These are phyloP conservation scores for Kwoniella shandongensis DNA, from an alignment of 768 basidiomycete species.

Conservation along the genomic window DNA sequence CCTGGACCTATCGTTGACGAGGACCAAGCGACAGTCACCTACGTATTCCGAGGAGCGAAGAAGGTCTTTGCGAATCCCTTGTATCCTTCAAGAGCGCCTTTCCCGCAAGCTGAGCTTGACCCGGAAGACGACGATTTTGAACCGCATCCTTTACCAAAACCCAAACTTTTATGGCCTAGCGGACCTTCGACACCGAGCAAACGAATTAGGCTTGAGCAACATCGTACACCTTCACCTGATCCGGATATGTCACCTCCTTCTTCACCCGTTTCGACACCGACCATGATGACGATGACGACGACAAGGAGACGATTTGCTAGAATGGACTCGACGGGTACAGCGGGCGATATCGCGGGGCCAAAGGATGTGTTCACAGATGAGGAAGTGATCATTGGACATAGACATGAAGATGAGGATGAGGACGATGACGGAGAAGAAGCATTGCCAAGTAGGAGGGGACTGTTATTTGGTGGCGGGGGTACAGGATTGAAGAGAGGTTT, in stretches of 20 bases:
- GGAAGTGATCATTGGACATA: conserved; percentile 15
- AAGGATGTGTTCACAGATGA: conserved; percentile 16
- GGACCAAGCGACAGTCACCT: conserved; percentile 34
- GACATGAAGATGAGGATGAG: conserved; percentile 2
- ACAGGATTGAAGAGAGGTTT: conserved; percentile 12
- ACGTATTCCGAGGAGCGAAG: conserved; percentile 46
- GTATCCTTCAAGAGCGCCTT: conserved; percentile 14
- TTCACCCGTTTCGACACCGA: conserved; percentile 19
- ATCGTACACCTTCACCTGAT: conserved; percentile 13
- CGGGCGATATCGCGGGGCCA: background rate
- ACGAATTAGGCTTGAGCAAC: background rate
- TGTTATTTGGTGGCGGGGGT: conserved; percentile 11
- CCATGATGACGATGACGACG: conserved; percentile 12
- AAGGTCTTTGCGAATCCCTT: conserved; percentile 45
- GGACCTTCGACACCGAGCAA: conserved; percentile 15
- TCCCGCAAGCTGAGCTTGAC: conserved; percentile 24
- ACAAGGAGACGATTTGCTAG: conserved; percentile 7
- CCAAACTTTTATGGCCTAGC: conserved; percentile 42
- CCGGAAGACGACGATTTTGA: conserved; percentile 41
- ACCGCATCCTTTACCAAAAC: conserved; percentile 37
- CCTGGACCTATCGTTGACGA: conserved; percentile 27
- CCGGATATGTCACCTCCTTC: conserved; percentile 14
- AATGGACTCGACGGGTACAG: background rate
- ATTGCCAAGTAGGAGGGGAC: conserved; percentile 17
- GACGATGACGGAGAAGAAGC: conserved; percentile 4